Base-by-base conservation (phyloP, 2,329 filamentous ascomycete species). In the Thermothelomyces thermophilus region DNA sequence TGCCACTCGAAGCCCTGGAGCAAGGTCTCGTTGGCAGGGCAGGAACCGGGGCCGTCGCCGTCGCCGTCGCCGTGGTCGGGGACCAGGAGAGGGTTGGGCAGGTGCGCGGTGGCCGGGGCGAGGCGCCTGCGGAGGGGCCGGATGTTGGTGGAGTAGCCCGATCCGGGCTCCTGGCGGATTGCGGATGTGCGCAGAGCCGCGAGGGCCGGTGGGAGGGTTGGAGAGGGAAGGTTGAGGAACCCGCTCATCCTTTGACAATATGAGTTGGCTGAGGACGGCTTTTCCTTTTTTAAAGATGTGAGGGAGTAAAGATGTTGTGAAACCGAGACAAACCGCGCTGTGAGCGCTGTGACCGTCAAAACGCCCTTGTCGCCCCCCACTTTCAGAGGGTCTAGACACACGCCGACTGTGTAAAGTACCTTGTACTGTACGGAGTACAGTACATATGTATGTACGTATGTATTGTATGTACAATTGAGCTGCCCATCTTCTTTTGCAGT, bases 1-100 rank as follows among this genome's bases (percentile, higher is more conserved):
- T 87, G 82, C 84, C 84, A 88, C 68, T 88, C 84, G 62, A 86
- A 87, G 11, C 73, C 79, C 64, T 87, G 83, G 57, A 87, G 73
- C 62, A 87, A 74, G 48, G 77, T 74, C 50, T 66, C 62, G 56
- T 75, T 75, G 45, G 66, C 31, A 9, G 63, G 55, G 49, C 47
- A 54, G 31, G 54, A 51, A 26, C 11, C 11, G 26, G 1, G 5
- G 35, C 16, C 8, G 35, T 5, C 16, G 16, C 16, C 4, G 2
- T 37, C 7, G 17, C 19, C 4, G 35, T 19, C 7, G 35, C 17
- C 8, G 28, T 13, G 10, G 13, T 39, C 22, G 26, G 56, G 31
- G 9, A 56, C 20, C 22, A 49, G 28, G 35, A 48, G 22, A 11
- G 55, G 49, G 53, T 53, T 54, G 13, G 51, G 53, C 4, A 24